Evolutionary conservation across 2,329 filamentous ascomycete genomes (phyloP).

Genomic region (Penicillium freii): DNA sequence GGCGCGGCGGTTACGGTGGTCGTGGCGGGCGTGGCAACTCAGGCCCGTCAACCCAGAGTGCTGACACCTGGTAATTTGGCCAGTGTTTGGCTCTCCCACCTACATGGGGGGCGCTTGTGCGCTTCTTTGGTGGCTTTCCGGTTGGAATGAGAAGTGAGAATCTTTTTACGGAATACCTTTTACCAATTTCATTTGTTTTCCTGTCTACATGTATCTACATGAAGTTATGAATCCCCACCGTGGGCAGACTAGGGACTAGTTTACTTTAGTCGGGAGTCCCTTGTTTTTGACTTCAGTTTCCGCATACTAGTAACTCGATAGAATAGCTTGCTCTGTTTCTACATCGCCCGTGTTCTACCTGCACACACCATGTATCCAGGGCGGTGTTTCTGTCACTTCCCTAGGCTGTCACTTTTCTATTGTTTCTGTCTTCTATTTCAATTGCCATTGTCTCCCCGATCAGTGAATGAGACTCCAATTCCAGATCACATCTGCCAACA

Average conservation of each 20-base stretch:
- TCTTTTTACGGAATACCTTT: background rate
- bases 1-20: conserved; percentile 20
- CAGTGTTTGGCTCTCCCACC: background rate
- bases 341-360: background rate
- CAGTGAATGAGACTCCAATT: too few species aligned
- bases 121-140: background rate
- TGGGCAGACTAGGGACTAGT: background rate
- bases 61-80: background rate
- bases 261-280: background rate
- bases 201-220: background rate
- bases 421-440: background rate
- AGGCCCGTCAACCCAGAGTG: background rate
- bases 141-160: background rate
- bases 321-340: background rate
- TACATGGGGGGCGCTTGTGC: too few species aligned
- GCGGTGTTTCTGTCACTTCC: background rate
- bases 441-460: background rate
- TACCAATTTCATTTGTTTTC: background rate
- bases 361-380: background rate
- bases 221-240: background rate
- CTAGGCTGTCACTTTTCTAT: background rate
- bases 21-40: background rate
- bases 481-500: too few species aligned
- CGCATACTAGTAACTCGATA: background rate
- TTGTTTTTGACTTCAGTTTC: background rate